Evolutionary conservation across 2,329 filamentous ascomycete genomes (phyloP), one percentile per base, ranked within the genome.

Genomic region (Cephalotrichum gorgonifer): DNA sequence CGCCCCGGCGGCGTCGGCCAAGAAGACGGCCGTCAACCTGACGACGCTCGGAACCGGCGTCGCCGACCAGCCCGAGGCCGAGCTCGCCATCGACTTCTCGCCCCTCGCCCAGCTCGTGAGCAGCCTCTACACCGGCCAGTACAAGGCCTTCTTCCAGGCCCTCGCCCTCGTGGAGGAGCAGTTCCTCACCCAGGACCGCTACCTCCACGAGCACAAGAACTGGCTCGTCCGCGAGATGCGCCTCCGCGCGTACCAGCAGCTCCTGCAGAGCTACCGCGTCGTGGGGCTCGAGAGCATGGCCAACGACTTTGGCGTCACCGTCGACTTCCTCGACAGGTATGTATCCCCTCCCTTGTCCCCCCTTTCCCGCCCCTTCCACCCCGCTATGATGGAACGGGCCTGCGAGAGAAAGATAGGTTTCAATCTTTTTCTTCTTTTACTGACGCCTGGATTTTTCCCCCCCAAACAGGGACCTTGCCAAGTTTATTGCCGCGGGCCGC

Each of bases 201-300:
- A 97, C 69, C 78, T 98, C 50, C 85, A 89, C 62, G 93, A 98
- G 75, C 93, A 98, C 73, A 87, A 88, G 66, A 83, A 82, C 61
- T 98, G 93, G 91, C 97, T 93, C 65, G 91, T 98, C 58, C 86
- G 93, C 47, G 93, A 98, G 76, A 98, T 98, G 93, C 84, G 93
- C 51, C 79, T 97, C 56, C 84, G 91, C 51, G 91, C 88, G 31
- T 98, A 98, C 72, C 88, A 95, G 68, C 93, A 98, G 73, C 79
- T 98, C 38, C 78, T 98, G 41, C 93, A 97, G 73, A 95, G 88
- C 64, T 98, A 98, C 72, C 85, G 91, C 44, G 88, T 98, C 11
- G 93, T 98, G 31, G 89, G 91, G n/a, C 75, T 98, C 55, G 85
- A 88, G 67, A 95, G 88, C 70, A 98, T 98, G 91, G 93, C 93